Evolutionary conservation across 2,329 filamentous ascomycete genomes (phyloP), one percentile per base, ranked within the genome.

Genomic region (Periglandula ipomoeae): DNA sequence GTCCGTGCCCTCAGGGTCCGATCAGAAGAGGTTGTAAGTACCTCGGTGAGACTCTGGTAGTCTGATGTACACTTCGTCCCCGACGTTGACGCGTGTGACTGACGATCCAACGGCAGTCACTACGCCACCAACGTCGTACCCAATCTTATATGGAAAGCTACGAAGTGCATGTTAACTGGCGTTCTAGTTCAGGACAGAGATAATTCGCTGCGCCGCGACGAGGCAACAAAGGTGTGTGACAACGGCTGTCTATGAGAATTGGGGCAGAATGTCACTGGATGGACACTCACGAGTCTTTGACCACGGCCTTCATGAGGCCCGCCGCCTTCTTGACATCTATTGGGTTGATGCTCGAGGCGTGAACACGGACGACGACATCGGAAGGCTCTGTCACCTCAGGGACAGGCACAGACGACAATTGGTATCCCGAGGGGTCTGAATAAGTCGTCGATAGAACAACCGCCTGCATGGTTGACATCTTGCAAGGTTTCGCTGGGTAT

Each of bases 321-420:
- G 57, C 56, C 0, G 68, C 70, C 46, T 64, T 65, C 51, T 69
- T 68, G 4, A 72, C 62, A 56, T 74, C 71, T 3, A 73, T 58
- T 1, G 71, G 69, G 50, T 75, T 73, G 37, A 73, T 60, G 41
- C 64, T 66, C 1, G 70, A 70, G 3, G 70, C 70, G 47, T 70
- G 59, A 8, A 73, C 68, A 43, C 61, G 65, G 35, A 74, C 66
- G 15, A 67, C 43, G 10, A 64, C 55, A 24, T 62, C 56, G 10
- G 50, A 52, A 15, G 52, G 32, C 2, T 53, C 43, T 8, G 51
- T 51, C 35, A 62, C 47, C 10, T 50, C 50, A 3, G 60, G 60
- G 35, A 53, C 53, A n/a, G 58, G 50, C 19, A 58, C 30, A 10
- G 26, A 46, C 7, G 48, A 51, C 7, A 57, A 30, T 41, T 56